Conservation (phyloP, 176 grass and related monocot species). For the Hsuehochloa calcarea region DNA sequence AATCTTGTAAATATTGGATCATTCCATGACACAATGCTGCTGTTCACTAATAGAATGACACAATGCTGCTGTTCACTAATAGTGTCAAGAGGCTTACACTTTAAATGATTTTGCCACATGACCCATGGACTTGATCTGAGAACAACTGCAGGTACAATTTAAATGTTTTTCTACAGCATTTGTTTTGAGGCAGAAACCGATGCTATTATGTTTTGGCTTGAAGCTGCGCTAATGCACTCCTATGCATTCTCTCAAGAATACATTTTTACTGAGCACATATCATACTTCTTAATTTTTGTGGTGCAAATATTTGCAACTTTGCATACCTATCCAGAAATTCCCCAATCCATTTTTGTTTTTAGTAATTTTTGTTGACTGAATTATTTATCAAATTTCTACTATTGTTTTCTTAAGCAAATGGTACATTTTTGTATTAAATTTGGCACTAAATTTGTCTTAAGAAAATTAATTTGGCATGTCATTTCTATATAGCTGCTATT, state of each 20-base stretch:
- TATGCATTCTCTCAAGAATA: constrained; percentile 5
- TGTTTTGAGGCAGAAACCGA: neutral
- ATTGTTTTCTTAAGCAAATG: neutral
- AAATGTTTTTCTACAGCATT: constrained; percentile 6
- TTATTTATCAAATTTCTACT: neutral
- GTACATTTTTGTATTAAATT: neutral
- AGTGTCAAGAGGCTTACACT: constrained; percentile 4
- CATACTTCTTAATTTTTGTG: neutral
- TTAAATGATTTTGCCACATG: constrained; percentile 22
- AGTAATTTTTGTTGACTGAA: neutral
- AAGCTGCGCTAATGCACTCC: neutral
- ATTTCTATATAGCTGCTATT: neutral
- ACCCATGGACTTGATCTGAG: constrained; percentile 14
- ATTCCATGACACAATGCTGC: neutral
- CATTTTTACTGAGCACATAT: neutral
- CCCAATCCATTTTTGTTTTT: neutral
- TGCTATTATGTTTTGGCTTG: neutral
- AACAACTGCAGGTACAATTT: constrained; percentile 28
- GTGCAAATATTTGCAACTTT: neutral
- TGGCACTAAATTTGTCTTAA: neutral
- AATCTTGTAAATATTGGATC: neutral
- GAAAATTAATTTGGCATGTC: neutral
- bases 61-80: no score
- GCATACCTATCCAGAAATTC: neutral
- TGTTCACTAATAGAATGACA: neutral